Evolutionary conservation across 345 rosid genomes (phyloP), one percentile per base, ranked within the genome.

Genomic region (Salix dunnii): DNA sequence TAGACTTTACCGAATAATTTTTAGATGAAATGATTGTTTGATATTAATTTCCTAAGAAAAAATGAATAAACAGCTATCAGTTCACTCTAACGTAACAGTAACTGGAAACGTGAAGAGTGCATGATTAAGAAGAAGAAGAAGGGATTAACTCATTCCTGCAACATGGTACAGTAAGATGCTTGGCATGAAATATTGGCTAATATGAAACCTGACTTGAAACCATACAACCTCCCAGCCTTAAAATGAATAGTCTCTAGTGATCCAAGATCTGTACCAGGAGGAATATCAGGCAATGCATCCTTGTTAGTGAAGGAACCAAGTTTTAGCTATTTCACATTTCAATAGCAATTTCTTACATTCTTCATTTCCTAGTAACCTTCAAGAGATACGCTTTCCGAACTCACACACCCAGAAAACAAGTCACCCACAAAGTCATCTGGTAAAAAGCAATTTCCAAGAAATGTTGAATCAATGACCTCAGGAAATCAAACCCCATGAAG

Each of bases 221-320:
- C 36, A 62, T 38, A 38, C 42, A 38, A 74, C 21, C 33, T 74
- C 25, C 30, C 42, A 42, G 30, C 68, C 16, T 61, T 49, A 62
- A 73, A 73, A 25, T 53, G 58, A 62, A 62, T 27, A 51, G 35
- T 73, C 68, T 73, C 76, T 20, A 73, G 14, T 16, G 58, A 73
- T 25, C 7, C 76, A 61, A 61, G 68, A 42, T 62, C 9, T 25
- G 76, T 68, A 73, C 68, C 61, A 18, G n/a, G n/a, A 31, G 23
- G 25, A 73, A 73, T 27, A 46, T 73, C 55, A 61, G 43, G 23
- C 55, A 67, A 61, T 51, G 68, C 69, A 13, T 64, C 23, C 2
- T 62, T 13, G 20, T 25, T 17, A 43, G 13, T 30, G 38, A 64
- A 74, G 43, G 28, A 74, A 30, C 13, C 63, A 5, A 74, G 70